phyloP scores from a whole-genome alignment of 2,329 filamentous ascomycete genomes.

The Zymoseptoria passerinii region DNA sequence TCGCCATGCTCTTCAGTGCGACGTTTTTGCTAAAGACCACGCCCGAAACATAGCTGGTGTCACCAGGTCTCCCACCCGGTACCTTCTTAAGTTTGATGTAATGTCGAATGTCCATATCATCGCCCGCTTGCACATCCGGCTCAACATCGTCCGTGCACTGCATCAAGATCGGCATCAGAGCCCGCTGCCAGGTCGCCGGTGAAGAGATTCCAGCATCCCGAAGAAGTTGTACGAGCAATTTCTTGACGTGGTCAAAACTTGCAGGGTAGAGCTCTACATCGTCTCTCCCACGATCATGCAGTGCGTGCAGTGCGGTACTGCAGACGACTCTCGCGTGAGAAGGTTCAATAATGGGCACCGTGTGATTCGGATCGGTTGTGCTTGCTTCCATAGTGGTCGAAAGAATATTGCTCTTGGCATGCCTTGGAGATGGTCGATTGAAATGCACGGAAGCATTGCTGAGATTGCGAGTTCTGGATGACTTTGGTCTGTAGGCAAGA shows the following conservation, averaged over 20 bases:
- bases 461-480: conserved; percentile 66
- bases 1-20: conserved; percentile 90
- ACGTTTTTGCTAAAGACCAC: conserved; percentile 97
- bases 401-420: conserved; percentile 46
- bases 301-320: conserved; percentile 74
- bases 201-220: conserved; percentile 67
- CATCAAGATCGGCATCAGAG: conserved; percentile 79
- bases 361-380: conserved; percentile 5
- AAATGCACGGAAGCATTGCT: conserved; percentile 74
- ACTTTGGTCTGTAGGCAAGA: conserved; percentile 57
- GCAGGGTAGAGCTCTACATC: conserved; percentile 74
- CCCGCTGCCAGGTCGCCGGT: conserved; percentile 74
- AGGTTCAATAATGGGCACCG: conserved; percentile 3
- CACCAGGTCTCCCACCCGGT: conserved; percentile 76
- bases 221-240: conserved; percentile 73
- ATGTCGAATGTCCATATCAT: conserved; percentile 94
- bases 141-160: conserved; percentile 91
- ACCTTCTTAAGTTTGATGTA: conserved; percentile 98
- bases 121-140: conserved; percentile 79
- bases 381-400: conserved; percentile 35
- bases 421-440: conserved; percentile 62
- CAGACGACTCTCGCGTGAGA: conserved; percentile 43
- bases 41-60: conserved; percentile 93
- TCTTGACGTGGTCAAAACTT: conserved; percentile 80
- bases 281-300: conserved; percentile 47